Conservation (phyloP, 148 eudicot species). For the Diospyros kaki region DNA sequence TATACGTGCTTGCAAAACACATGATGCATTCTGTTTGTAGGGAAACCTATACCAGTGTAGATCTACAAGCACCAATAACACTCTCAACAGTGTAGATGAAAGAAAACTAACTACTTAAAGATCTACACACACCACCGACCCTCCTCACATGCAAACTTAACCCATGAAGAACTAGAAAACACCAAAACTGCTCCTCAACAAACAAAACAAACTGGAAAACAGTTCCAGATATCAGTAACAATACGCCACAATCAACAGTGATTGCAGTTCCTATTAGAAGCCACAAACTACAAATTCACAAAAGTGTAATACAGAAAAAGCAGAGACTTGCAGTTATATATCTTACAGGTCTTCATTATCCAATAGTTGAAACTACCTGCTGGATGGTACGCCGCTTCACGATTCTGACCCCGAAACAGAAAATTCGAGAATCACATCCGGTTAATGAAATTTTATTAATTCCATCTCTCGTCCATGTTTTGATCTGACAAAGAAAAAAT, state of each 20-base stretch:
- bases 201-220: neutral
- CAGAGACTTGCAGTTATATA: too few relatives aligned
- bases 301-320: too few relatives aligned
- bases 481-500: constrained; percentile 45
- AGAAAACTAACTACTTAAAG: too few relatives aligned
- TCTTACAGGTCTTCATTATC: neutral
- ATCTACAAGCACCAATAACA: too few relatives aligned
- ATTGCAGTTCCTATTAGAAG: neutral
- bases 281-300: neutral
- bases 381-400: constrained; percentile 52
- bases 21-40: too few relatives aligned
- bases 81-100: too few relatives aligned
- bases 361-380: constrained; percentile 37
- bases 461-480: constrained; percentile 56
- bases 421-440: constrained; percentile 66
- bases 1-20: too few relatives aligned
- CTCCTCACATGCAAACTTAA: too few relatives aligned
- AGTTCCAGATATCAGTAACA: neutral
- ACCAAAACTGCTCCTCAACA: too few relatives aligned
- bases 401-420: constrained; percentile 67
- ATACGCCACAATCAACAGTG: neutral
- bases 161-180: too few relatives aligned
- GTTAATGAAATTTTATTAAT: constrained; percentile 62
- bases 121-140: too few relatives aligned
- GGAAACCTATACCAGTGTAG: too few relatives aligned